Base-by-base conservation (phyloP, 2,329 filamentous ascomycete species). In the Byssochlamys sp. region DNA sequence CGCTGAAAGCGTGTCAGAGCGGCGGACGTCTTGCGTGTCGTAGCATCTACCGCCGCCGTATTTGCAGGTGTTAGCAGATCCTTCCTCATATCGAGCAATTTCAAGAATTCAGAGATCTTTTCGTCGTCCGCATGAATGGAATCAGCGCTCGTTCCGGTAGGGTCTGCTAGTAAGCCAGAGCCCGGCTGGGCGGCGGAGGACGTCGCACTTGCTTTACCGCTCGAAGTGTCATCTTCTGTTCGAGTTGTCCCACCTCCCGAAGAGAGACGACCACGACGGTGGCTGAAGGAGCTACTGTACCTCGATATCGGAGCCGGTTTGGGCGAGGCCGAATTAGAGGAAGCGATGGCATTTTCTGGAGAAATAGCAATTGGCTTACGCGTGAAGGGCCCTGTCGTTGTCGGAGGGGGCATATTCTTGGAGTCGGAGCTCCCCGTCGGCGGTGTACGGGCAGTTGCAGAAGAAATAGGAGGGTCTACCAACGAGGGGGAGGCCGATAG, bases 201-300 rank as follows among this genome's bases (percentile, higher is more conserved):
- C 12, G 76, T 71, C 39, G 77, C 73, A 62, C 79, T 81, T 3
- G 73, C 75, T 67, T 73, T 79, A 9, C 78, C 79, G 68, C 91
- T 96, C 26, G 78, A 80, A 56, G 74, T 75, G 58, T 81, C 79
- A 54, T 81, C 79, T 53, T 80, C 78, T 3, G 73, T 69, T 59
- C 70, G 73, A 53, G 86, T 89, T 24, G 83, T 81, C 24, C 88
- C 87, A 31, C 88, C 19, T 19, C 19, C 87, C 57, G 88, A 88
- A 0, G 91, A 95, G 26, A 86, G 84, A 51, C 91, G 84, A 28
- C 84, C 87, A 56, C 89, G 84, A 52, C 94, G 84, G 69, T 96
- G 90, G 5, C 87, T 89, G 67, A 99, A 99, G 67, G 91, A 96
- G 72, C 92, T 97, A 72, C 90, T 95, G 70, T 95, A 97, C 52